phyloP scores from a whole-genome alignment of 2,329 filamentous ascomycete genomes.

The Cercospora citrullina region DNA sequence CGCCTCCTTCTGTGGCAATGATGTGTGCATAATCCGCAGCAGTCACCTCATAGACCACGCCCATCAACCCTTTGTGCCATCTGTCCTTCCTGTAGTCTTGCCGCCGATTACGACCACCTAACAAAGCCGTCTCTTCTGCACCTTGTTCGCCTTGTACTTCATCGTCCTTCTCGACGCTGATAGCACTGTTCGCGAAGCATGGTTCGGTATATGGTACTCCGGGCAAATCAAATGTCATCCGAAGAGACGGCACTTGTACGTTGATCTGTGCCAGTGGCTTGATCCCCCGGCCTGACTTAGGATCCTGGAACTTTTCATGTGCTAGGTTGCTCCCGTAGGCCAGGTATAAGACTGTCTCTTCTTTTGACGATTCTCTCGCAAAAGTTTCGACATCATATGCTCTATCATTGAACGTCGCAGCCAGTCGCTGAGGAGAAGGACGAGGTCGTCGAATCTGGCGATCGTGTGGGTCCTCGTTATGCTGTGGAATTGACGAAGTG shows the following conservation, averaged over 20 bases:
- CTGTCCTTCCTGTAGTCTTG: conserved; percentile 54
- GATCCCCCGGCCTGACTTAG: conserved; percentile 70
- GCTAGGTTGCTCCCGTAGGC: conserved; percentile 92
- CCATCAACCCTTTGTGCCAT: conserved; percentile 78
- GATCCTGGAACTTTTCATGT: conserved; percentile 66
- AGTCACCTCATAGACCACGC: conserved; percentile 95
- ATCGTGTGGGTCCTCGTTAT: background rate
- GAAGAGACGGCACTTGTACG: conserved; percentile 75
- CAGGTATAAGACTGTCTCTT: conserved; percentile 40
- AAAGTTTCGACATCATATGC: conserved; percentile 29
- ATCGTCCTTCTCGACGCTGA: conserved; percentile 51
- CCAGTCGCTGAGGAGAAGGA: conserved; percentile 24
- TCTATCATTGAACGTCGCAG: conserved; percentile 23
- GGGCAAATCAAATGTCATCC: conserved; percentile 80
- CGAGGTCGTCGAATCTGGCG: conserved; percentile 14
- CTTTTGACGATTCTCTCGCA: conserved; percentile 17
- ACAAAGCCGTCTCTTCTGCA: conserved; percentile 39
- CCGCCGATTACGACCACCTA: conserved; percentile 20
- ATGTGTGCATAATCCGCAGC: conserved; percentile 78
- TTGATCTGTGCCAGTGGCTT: conserved; percentile 77
- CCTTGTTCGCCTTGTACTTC: conserved; percentile 9
- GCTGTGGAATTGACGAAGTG: conserved; percentile 1
- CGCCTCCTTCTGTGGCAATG: conserved; percentile 86
- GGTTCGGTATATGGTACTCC: conserved; percentile 86
- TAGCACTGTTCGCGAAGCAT: conserved; percentile 82